Evolutionary conservation across 495 filamentous ascomycete species (phyloP), one percentile per base, ranked within the genome.

Genomic region (Hypoxylon crocopeplum): DNA sequence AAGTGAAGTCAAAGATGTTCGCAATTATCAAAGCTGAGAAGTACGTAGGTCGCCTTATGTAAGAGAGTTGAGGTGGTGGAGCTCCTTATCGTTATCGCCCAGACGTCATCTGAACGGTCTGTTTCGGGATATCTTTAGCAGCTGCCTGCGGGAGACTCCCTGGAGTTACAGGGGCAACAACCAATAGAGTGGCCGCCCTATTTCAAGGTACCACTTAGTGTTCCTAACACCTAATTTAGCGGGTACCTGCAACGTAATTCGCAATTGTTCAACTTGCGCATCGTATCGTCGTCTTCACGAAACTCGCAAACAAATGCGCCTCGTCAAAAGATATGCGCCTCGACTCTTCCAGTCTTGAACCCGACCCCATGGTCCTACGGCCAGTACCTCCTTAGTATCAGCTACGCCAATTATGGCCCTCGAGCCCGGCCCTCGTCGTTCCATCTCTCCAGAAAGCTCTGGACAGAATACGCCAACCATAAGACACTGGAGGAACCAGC

Each of bases 381-480:
- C 41, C 51, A 48, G 60, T 53, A 10, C 60, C 68, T 59, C 68
- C 67, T 64, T 68, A 56, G 56, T 59, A 56, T 59, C 32, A 55
- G 34, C 49, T 58, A 65, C 36, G 44, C 32, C 51, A 56, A 82
- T 67, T 72, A 90, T 91, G 87, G 83, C 85, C 73, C 85, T 89
- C 79, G 88, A 90, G 76, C 77, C 86, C 38, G 78, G 78, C 70
- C 76, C 80, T 68, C 80, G 83, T 63, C 84, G 86, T 70, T 88
- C 88, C 58, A 76, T 82, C 65, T 92, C 89, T 56, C 88, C 89
- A 61, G 82, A 88, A 71, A 88, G 86, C 80, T 91, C 88, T 74
- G 88, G 87, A 27, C 86, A 84, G 70, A 88, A 85, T 55, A 86
- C 88, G 39, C 86, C 88, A 39, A 82, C 83, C 32, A 81, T 82